Base-by-base conservation (phyloP, 192 early-diverging fungal genomes). In the Backusella westeae region DNA sequence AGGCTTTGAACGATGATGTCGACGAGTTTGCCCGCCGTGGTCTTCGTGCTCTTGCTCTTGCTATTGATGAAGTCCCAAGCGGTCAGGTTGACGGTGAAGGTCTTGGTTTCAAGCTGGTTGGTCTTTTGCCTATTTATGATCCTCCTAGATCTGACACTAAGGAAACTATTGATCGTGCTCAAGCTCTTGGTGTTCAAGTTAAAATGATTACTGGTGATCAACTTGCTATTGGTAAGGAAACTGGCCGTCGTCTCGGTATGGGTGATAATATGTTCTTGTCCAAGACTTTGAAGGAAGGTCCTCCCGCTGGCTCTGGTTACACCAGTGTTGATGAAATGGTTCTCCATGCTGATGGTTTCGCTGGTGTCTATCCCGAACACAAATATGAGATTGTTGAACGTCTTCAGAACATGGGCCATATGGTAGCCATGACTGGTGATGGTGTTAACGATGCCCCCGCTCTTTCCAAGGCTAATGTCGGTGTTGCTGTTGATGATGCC, bases 191-290 rank as follows among this genome's bases (percentile, higher is more conserved):
- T 80, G 89, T 94, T 38, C 75, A 90, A 78, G 93, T 97, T 82
- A 96, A 96, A 89, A 97, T 97, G 96, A 94, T 97, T 81, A 97
- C 96, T 73, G 96, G 79, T 81, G 96, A 97, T 86, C 94, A 96
- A 85, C 84, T 91, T 39, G 90, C 88, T 36, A 89, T 90, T 75
- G 91, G 88, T 14, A 94, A 87, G 85, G 86, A 96, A 92, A 93
- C 87, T 65, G 90, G 87, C 38, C 85, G 86, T 79, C 84, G 87
- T 79, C 93, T 94, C 66, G 87, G 87, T 73, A 88, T 94, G 89
- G 91, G 91, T 78, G 86, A 88, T 81, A 87, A 88, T 39, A 94
- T 94, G 89, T 91, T 87, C 84, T 83, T 89, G 67, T 85, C 90
- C 19, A 87, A 88, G 80, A 86, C 87, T 36, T 78, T 91, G 34